phyloP scores from a whole-genome alignment of 2,329 filamentous ascomycete genomes.

The Tolypocladium ophioglossoides region DNA sequence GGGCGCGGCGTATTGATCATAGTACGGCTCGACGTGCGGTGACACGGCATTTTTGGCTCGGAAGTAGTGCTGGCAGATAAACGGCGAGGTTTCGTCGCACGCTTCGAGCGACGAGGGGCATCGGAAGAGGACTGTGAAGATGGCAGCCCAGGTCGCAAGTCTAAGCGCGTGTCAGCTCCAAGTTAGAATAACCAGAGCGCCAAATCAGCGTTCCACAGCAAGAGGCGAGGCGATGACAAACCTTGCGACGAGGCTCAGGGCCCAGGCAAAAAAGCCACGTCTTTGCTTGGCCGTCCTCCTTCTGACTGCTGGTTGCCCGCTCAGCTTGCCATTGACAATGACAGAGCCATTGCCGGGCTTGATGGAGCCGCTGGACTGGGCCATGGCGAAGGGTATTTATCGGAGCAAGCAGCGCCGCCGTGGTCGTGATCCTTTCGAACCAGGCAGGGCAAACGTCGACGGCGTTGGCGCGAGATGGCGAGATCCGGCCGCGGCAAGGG shows the following conservation, averaged over 20 bases:
- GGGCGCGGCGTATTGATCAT: conserved; percentile 70
- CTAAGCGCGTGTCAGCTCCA: conserved; percentile 29
- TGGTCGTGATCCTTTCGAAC: not conserved
- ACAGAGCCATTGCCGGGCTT: conserved; percentile 29
- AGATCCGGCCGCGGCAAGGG: not conserved
- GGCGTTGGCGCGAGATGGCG: not conserved
- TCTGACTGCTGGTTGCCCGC: conserved; percentile 15
- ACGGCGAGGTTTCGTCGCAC: conserved; percentile 59
- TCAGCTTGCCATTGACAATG: conserved; percentile 22
- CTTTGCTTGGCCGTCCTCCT: conserved; percentile 11
- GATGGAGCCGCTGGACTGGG: conserved; percentile 18
- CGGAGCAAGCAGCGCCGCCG: not conserved
- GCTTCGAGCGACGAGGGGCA: conserved; percentile 64
- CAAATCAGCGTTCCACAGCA: not conserved
- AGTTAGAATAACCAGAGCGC: not conserved
- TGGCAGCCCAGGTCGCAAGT: conserved; percentile 74
- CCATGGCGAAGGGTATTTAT: conserved; percentile 19
- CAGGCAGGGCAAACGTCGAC: no score
- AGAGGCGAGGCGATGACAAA: conserved; percentile 18
- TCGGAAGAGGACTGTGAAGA: conserved; percentile 69
- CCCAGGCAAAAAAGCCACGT: conserved; percentile 21
- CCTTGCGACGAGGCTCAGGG: conserved; percentile 44
- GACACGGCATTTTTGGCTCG: conserved; percentile 49
- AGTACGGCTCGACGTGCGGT: conserved; percentile 77
- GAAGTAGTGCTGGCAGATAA: conserved; percentile 77